A percentile compares a stretch with the other conserved stretches of the same genome.
Conservation (phyloP, 495 filamentous ascomycete species). For the Aspergillus nidulans region DNA sequence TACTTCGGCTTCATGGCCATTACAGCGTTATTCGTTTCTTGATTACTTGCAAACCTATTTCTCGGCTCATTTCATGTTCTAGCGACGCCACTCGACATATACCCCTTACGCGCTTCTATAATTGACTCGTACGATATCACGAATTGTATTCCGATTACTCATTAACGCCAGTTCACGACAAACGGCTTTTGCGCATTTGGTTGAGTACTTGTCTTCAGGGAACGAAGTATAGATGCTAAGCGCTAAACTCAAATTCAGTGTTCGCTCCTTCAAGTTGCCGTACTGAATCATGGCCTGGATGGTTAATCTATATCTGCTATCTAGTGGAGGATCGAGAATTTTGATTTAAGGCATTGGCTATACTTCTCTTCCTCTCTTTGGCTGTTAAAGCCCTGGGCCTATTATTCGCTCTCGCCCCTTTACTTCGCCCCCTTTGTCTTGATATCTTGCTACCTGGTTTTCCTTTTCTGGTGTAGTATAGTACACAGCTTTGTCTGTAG, state of each 20-base stretch:
- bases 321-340: too few species aligned
- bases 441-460: not conserved
- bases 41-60: not conserved
- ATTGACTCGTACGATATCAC: not conserved
- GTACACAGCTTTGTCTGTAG: not conserved
- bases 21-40: slow-evolving; percentile 36
- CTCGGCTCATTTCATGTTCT: not conserved
- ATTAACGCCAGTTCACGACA: not conserved
- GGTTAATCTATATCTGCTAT: too few species aligned
- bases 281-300: too few species aligned
- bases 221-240: too few species aligned
- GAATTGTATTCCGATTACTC: not conserved
- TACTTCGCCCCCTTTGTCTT: not conserved
- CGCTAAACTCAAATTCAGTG: too few species aligned
- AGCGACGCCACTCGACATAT: not conserved
- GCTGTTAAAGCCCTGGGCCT: too few species aligned
- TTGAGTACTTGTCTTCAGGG: too few species aligned
- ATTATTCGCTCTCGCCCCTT: too few species aligned
- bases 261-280: too few species aligned
- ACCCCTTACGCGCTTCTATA: not conserved
- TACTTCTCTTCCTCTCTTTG: too few species aligned
- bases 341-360: too few species aligned
- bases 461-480: not conserved
- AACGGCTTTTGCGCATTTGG: too few species aligned
- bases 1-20: slow-evolving; percentile 43